Conservation (phyloP, 495 filamentous ascomycete genomes). For the Hypoxylon fuscum region DNA sequence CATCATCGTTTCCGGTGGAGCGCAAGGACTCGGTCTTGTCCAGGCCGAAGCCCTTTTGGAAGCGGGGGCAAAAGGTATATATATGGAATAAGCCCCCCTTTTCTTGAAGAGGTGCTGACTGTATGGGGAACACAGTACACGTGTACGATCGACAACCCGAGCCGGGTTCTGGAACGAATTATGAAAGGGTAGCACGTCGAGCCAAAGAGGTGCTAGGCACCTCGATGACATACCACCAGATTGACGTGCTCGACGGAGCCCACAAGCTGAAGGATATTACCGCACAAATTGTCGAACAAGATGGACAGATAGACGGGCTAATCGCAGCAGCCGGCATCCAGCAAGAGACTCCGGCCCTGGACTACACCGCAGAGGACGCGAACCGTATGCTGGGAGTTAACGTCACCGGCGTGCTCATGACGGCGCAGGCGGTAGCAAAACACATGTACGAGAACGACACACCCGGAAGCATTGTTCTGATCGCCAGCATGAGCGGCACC, state of each 20-base stretch:
- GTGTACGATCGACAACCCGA: conserved; percentile 61
- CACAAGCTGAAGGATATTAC: conserved; percentile 72
- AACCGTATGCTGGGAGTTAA: conserved; percentile 78
- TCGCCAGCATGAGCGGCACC: conserved; percentile 82
- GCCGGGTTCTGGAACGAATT: conserved; percentile 54
- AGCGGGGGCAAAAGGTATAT: conserved; percentile 71
- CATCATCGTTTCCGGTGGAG: conserved; percentile 80
- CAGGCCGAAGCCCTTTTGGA: conserved; percentile 84
- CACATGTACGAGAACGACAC: conserved; percentile 72
- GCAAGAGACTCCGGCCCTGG: conserved; percentile 73
- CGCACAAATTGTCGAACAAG: conserved; percentile 70
- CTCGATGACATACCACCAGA: conserved; percentile 77
- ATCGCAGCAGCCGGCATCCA: conserved; percentile 85
- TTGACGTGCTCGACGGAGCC: conserved; percentile 81
- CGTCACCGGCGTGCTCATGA: conserved; percentile 79
- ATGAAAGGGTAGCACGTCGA: conserved; percentile 68
- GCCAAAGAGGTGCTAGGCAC: conserved; percentile 73
- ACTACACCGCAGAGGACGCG: conserved; percentile 69
- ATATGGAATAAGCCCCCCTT: conserved; percentile 6
- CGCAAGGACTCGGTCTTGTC: conserved; percentile 78
- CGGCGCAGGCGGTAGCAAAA: conserved; percentile 76
- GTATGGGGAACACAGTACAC: conserved; percentile 57
- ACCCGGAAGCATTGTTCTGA: conserved; percentile 73
- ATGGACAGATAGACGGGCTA: conserved; percentile 80
- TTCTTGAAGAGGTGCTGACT: conserved; percentile 9